These are phyloP conservation scores for Russula griseocarnosa DNA, from an alignment of 768 basidiomycete genomes.

Conservation along the genomic window DNA sequence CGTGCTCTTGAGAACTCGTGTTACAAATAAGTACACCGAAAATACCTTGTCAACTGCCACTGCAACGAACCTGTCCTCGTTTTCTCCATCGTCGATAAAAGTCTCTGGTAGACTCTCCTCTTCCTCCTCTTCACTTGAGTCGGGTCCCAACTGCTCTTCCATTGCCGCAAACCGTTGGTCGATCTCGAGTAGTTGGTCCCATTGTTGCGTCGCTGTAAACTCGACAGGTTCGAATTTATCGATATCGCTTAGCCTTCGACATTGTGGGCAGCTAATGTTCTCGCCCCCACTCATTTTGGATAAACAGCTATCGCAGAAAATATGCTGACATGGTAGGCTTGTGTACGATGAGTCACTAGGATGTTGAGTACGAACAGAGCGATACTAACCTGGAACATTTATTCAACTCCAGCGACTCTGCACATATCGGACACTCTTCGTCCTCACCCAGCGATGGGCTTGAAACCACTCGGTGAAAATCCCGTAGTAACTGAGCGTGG, in stretches of 20 bases:
- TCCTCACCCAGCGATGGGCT: constrained; percentile 37
- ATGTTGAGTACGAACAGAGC: background rate
- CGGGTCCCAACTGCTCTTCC: constrained; percentile 38
- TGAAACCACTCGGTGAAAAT: constrained; percentile 40
- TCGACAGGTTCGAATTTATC: constrained; percentile 38
- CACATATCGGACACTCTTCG: constrained; percentile 42
- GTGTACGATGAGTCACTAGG: background rate
- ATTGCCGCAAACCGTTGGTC: constrained; percentile 40
- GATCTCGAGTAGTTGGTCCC: constrained; percentile 43
- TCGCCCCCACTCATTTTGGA: constrained; percentile 33
- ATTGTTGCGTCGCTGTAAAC: constrained; percentile 42
- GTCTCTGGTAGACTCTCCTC: constrained; percentile 34
- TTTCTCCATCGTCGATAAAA: constrained; percentile 36
- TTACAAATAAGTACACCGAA: background rate
- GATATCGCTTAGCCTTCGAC: constrained; percentile 33
- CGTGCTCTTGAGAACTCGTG: background rate
- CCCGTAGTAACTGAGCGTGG: constrained; percentile 39
- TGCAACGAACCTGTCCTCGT: constrained; percentile 16
- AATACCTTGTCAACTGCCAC: background rate
- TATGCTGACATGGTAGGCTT: constrained; percentile 45
- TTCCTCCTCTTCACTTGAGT: constrained; percentile 44
- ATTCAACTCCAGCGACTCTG: constrained; percentile 35
- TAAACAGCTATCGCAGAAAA: constrained; percentile 41
- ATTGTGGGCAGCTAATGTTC: constrained; percentile 39
- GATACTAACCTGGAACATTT: constrained; percentile 37